Evolutionary conservation across 2,329 filamentous ascomycete species (phyloP), one percentile per base, ranked within the genome.

Genomic region (Biscogniauxia sp.): DNA sequence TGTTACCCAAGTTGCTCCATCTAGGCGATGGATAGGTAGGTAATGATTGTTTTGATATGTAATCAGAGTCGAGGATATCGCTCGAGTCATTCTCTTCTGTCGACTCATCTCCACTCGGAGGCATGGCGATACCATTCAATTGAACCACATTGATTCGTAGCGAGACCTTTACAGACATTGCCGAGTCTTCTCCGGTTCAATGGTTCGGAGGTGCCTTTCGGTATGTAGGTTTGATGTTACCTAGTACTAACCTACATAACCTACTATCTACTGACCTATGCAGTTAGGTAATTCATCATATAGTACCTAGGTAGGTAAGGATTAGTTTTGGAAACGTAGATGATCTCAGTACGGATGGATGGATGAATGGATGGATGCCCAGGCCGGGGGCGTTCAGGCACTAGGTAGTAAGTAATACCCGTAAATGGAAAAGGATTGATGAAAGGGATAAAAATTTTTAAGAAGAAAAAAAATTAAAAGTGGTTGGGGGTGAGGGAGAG

Each of bases 401-500:
- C 37, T 45, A 45, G 17, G n/a, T n/a, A n/a, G n/a, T n/a, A n/a
- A n/a, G n/a, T n/a, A n/a, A n/a, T n/a, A 13, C 15, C 11, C 37
- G 11, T 45, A 45, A 3, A n/a, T 45, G 37, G 54, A 51, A 51
- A 32, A 45, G 53, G 61, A 53, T 32, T 32, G 28, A 32, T 5
- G 9, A 7, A 32, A 32, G 9, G 7, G 11, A 7, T 5, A 32
- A 32, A 13, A 32, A 28, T 28, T 28, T 28, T 28, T 28, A 5
- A n/a, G n/a, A n/a, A 23, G 23, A 23, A 23, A 5, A 23, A 23
- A 23, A 23, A 23, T 4, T 9, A 32, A 32, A 32, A 32, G 28
- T 32, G 28, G 28, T 32, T 32, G 28, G 28, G 28, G 28, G 28
- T 5, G 28, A 32, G 28, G 61, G 60, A 62, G 63, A 64, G 61